Evolutionary conservation across 805 yeast species (phyloP).

Genomic region (Zygoascus tannicola): DNA sequence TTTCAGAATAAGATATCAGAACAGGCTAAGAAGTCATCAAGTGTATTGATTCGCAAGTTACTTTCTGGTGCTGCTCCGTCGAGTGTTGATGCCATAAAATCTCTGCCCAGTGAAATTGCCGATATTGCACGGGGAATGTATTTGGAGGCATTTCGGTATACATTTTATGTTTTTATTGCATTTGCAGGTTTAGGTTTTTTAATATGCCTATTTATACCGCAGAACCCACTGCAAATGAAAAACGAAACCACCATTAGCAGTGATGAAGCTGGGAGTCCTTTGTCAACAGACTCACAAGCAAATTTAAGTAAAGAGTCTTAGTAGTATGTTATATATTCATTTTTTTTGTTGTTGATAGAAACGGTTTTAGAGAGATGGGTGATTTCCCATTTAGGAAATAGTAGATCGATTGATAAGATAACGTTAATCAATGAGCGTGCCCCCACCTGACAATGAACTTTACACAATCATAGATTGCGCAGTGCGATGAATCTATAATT

Average conservation of each 20-base stretch:
- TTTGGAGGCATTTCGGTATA: slow-evolving; percentile 13
- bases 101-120: slow-evolving; percentile 7
- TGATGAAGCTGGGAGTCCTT: too few relatives aligned
- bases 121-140: slow-evolving; percentile 12
- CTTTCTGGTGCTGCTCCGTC: slow-evolving; percentile 15
- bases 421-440: too few relatives aligned
- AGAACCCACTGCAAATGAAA: slow-evolving; percentile 14
- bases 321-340: too few relatives aligned
- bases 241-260: background rate
- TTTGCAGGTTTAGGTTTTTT: slow-evolving; percentile 15
- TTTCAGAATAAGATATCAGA: slow-evolving; percentile 35
- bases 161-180: slow-evolving; percentile 17
- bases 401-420: too few relatives aligned
- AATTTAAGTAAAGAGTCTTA: too few relatives aligned
- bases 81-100: slow-evolving; percentile 13
- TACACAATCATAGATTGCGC: too few relatives aligned
- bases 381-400: too few relatives aligned
- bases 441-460: too few relatives aligned
- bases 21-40: slow-evolving; percentile 17
- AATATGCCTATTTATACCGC: slow-evolving; percentile 14
- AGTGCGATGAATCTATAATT: too few relatives aligned
- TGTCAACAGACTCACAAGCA: too few relatives aligned
- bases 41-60: slow-evolving; percentile 5
- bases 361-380: too few relatives aligned
- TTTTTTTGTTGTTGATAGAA: too few relatives aligned